Evolutionary conservation across 306 rosid genomes (phyloP).

Genomic region (Glycyrrhiza uralensis): DNA sequence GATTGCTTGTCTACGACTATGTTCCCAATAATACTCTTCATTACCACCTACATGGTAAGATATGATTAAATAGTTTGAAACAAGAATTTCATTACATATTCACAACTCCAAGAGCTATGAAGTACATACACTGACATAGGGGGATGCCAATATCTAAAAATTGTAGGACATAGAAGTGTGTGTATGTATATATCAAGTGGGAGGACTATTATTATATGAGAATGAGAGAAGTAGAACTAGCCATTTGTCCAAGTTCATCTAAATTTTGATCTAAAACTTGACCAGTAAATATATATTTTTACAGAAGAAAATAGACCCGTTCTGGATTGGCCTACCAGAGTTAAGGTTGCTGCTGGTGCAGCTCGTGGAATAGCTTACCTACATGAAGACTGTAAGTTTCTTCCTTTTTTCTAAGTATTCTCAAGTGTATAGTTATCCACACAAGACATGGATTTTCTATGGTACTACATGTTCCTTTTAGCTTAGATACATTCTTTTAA

Average conservation of each 20-base stretch:
- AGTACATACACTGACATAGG: neutral
- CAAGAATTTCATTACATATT: neutral
- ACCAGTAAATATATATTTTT: conserved; percentile 12
- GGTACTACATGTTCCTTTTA: neutral
- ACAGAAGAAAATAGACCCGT: conserved; percentile 58
- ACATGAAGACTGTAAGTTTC: conserved; percentile 89
- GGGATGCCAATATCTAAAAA: neutral
- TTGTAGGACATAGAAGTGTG: neutral
- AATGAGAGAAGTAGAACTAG: neutral
- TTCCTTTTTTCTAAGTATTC: neutral
- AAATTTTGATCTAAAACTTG: conserved; percentile 7
- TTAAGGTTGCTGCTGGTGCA: conserved; percentile 88
- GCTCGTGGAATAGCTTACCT: conserved; percentile 97
- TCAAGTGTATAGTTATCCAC: neutral
- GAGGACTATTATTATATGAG: neutral
- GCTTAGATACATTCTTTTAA: conserved; percentile 3
- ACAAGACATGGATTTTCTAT: neutral
- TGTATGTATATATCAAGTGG: neutral
- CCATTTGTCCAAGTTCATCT: no score
- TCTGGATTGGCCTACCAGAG: conserved; percentile 81
- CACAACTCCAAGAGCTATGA: neutral
- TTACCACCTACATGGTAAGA: conserved; percentile 92
- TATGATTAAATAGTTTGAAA: conserved; percentile 17
- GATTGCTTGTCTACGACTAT: conserved; percentile 86
- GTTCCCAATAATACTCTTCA: conserved; percentile 85